phyloP scores from a whole-genome alignment of 306 rosid species.

The Sesbania bispinosa region DNA sequence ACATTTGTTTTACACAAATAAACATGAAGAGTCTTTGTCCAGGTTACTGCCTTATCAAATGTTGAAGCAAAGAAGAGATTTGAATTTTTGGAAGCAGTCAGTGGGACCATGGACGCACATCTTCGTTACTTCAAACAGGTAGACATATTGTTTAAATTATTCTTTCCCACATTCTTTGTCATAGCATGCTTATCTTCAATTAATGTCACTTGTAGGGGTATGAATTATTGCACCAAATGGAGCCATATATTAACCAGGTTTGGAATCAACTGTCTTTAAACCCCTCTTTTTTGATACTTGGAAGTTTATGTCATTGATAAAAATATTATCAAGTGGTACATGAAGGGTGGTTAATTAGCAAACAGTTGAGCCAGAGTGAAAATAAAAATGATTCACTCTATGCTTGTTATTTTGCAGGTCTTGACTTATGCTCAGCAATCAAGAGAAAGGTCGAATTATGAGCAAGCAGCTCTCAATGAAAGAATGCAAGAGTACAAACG shows the following conservation, averaged over 20 bases:
- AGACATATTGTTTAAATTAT: slow-evolving; percentile 19
- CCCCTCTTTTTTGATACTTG: neutral
- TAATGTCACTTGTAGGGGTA: slow-evolving; percentile 43
- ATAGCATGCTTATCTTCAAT: slow-evolving; percentile 37
- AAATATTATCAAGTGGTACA: neutral
- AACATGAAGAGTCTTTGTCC: slow-evolving; percentile 29
- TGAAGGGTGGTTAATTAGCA: slow-evolving; percentile 5
- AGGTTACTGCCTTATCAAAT: slow-evolving; percentile 92
- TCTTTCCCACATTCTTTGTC: slow-evolving; percentile 7
- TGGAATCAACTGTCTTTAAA: slow-evolving; percentile 12
- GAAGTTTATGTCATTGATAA: neutral
- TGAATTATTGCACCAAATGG: slow-evolving; percentile 60
- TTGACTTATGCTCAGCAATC: slow-evolving; percentile 98
- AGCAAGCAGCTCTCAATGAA: slow-evolving; percentile 98
- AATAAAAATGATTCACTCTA: slow-evolving; percentile 19
- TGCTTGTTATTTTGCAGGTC: slow-evolving; percentile 59
- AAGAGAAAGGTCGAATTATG: slow-evolving; percentile 96
- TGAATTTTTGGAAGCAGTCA: slow-evolving; percentile 97
- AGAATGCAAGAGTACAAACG: slow-evolving; percentile 97
- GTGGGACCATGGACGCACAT: slow-evolving; percentile 99
- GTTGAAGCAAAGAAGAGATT: slow-evolving; percentile 99
- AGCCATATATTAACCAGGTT: slow-evolving; percentile 96
- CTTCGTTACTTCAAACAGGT: slow-evolving; percentile 99
- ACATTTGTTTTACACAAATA: neutral
- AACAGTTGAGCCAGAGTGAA: slow-evolving; percentile 1